phyloP scores from a whole-genome alignment of 2,329 filamentous ascomycete genomes.

The Pseudocercospora macadamiae region DNA sequence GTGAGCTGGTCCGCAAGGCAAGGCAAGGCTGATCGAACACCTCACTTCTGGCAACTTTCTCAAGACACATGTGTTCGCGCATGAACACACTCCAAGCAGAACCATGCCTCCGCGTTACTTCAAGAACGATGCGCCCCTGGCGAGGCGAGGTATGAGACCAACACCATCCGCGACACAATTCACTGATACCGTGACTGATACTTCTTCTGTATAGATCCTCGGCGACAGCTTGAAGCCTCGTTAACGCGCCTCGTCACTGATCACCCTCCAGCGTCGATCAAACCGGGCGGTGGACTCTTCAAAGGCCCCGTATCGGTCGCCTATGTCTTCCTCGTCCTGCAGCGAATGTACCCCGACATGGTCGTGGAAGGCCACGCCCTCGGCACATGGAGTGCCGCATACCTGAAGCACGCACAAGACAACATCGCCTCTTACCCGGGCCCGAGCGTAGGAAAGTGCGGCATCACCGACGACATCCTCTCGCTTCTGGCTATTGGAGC shows the following conservation, averaged over 20 bases:
- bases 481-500: slow-evolving; percentile 54
- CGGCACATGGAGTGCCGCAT: slow-evolving; percentile 54
- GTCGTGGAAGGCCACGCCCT: slow-evolving; percentile 50
- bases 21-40: background rate
- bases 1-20: background rate
- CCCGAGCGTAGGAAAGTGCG: slow-evolving; percentile 51
- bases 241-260: slow-evolving; percentile 53
- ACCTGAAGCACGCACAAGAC: slow-evolving; percentile 54
- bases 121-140: slow-evolving; percentile 43
- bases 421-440: slow-evolving; percentile 54
- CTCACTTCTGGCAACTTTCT: background rate
- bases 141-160: slow-evolving; percentile 36
- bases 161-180: background rate
- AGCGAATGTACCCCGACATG: slow-evolving; percentile 53
- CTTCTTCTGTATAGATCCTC: slow-evolving; percentile 41
- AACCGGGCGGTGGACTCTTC: slow-evolving; percentile 53
- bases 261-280: slow-evolving; percentile 50
- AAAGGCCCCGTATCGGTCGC: slow-evolving; percentile 55
- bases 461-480: slow-evolving; percentile 55
- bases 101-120: slow-evolving; percentile 43
- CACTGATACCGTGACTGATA: slow-evolving; percentile 6
- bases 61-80: background rate
- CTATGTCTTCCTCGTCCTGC: slow-evolving; percentile 54
- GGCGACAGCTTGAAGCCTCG: slow-evolving; percentile 55
- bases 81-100: background rate